Percentiles rank a stretch among this genome's conserved stretches.
These are phyloP conservation scores for Auricularia cornea DNA, from an alignment of 768 basidiomycete species.

Conservation along the genomic window DNA sequence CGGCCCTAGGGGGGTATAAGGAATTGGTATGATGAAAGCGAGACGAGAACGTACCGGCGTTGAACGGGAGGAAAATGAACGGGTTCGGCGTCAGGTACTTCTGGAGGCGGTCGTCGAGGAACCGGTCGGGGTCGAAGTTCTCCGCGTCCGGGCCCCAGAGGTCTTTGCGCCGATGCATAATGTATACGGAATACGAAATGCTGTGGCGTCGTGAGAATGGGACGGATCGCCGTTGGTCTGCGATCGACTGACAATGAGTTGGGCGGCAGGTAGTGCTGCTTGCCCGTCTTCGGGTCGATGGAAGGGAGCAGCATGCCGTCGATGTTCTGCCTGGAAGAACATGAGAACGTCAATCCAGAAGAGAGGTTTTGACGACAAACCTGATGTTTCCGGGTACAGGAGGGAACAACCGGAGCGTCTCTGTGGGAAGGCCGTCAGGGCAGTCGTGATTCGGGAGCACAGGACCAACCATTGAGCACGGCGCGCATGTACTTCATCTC, in stretches of 20 bases:
- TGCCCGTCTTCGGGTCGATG: conserved; percentile 16
- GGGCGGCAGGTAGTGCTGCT: conserved; percentile 21
- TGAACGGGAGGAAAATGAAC: conserved; percentile 64
- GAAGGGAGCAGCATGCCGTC: conserved; percentile 14
- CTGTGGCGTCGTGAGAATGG: conserved; percentile 6
- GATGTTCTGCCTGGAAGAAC: conserved; percentile 17
- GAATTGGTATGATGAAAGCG: neutral
- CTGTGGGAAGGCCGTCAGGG: conserved; percentile 16
- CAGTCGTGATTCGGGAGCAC: neutral
- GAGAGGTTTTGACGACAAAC: no score
- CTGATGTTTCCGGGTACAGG: conserved; percentile 21
- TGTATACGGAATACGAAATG: conserved; percentile 19
- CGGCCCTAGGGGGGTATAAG: conserved; percentile 26
- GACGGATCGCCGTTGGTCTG: no score
- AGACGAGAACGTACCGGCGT: conserved; percentile 30
- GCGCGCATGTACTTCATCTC: conserved; percentile 29
- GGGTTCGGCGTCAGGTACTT: conserved; percentile 46
- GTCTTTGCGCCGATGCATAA: conserved; percentile 35
- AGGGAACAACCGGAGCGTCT: conserved; percentile 34
- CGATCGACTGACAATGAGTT: conserved; percentile 9
- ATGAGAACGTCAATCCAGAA: no score
- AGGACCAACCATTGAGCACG: conserved; percentile 26
- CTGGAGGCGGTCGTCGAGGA: conserved; percentile 44
- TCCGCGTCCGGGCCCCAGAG: conserved; percentile 50
- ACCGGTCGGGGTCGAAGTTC: conserved; percentile 45